These are phyloP conservation scores for Apiospora koreana DNA, from an alignment of 2,329 filamentous ascomycete species.

Conservation along the genomic window DNA sequence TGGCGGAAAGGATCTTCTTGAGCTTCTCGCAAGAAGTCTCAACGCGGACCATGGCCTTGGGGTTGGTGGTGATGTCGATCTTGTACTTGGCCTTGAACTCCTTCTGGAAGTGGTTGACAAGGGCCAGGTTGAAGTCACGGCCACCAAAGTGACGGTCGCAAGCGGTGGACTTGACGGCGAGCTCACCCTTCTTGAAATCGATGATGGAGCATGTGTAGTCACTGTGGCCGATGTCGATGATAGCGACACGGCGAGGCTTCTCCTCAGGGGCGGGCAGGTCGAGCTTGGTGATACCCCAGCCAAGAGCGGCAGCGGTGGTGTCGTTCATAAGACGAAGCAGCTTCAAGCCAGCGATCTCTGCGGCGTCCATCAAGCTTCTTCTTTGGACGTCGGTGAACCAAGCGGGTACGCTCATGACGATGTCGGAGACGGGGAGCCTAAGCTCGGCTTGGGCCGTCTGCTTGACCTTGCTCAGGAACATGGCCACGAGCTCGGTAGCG, in stretches of 20 bases:
- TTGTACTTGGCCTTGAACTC: conserved; percentile 99
- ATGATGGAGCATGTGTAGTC: conserved; percentile 94
- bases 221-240: conserved; percentile 94
- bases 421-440: conserved; percentile 86
- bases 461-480: conserved; percentile 96
- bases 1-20: conserved; percentile 98
- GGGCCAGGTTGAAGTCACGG: conserved; percentile 92
- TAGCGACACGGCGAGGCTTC: conserved; percentile 86
- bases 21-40: conserved; percentile 90
- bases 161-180: conserved; percentile 88
- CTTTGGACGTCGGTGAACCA: conserved; percentile 98
- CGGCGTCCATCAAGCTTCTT: conserved; percentile 83
- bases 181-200: conserved; percentile 96
- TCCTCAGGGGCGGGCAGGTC: conserved; percentile 85
- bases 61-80: conserved; percentile 89
- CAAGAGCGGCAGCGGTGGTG: conserved; percentile 92
- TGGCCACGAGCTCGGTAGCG: conserved; percentile 89
- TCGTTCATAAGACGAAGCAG: conserved; percentile 95
- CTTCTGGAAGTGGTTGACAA: conserved; percentile 91
- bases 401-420: conserved; percentile 90
- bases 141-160: conserved; percentile 97
- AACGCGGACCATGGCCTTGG: conserved; percentile 86
- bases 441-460: conserved; percentile 84
- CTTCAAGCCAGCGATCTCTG: conserved; percentile 92
- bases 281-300: conserved; percentile 96